Base-by-base conservation (phyloP, 2,329 filamentous ascomycete genomes). In the Aspergillus clavatus region DNA sequence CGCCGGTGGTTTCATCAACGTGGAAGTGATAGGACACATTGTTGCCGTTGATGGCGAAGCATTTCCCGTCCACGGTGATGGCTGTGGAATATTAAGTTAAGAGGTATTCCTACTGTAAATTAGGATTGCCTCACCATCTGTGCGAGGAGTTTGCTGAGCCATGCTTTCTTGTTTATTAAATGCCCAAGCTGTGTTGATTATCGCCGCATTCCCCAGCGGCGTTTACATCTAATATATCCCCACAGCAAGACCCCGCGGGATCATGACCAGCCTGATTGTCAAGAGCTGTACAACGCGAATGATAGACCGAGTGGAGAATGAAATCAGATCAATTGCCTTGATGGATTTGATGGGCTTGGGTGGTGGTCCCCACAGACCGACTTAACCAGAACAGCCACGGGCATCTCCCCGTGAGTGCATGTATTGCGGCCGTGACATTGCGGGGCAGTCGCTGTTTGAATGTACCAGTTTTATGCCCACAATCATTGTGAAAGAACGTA, bases 21-120 rank as follows among this genome's bases (percentile, higher is more conserved):
- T 83, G 81, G 59, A 84, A 83, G 35, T 78, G 76, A 55, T 84
- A 84, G 1, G 80, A 82, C 23, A 81, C 70, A 50, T 71, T 69
- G 37, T 76, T 65, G 21, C 77, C 79, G 23, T 78, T 78, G 37
- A 83, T 67, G 1, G 77, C 72, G 51, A 83, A 83, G 12, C 73
- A 74, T 3, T 68, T 74, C 7, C 77, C 78, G 4, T 78, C 62
- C n/a, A 76, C 76, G 18, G 71, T 69, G 44, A 82, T 72, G 28
- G 72, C 78, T 80, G 28, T 8, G 2, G 18, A 7, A n/a, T 1
- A 10, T 10, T 4, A 5, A 1, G 29, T 33, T 16, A 33, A 8
- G 11, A 18, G 11, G n/a, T n/a, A n/a, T n/a, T n/a, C n/a, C n/a
- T n/a, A n/a, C n/a, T n/a, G n/a, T n/a, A n/a, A n/a, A 18, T 10